Evolutionary conservation across 805 yeast species (phyloP), one percentile per base, ranked within the genome.

Genomic region (Starmerella stellata): DNA sequence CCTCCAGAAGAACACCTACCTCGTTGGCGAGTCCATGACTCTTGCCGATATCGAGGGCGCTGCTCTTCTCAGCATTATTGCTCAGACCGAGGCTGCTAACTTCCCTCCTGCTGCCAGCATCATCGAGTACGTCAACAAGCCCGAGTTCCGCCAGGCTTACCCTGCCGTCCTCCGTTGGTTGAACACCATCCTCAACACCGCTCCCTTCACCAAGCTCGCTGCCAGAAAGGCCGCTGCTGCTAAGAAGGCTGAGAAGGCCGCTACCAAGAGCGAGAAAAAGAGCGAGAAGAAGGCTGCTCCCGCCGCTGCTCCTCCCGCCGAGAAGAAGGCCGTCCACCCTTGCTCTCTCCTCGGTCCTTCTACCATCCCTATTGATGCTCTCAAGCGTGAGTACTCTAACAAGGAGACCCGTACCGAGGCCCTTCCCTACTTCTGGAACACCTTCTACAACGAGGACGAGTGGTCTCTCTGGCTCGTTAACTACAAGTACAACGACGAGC

Each of bases 401-500:
- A 87, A 82, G 67, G 96, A 90, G 56, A 87, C 96, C 60, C 80
- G 95, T 67, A 76, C 74, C 60, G 74, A 64, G 51, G 93, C 95
- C 50, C 69, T 87, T 52, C 96, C 96, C 61, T 90, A 87, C 85
- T 90, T 87, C 85, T 90, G 95, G 95, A 47, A 51, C 48, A 78
- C 78, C 61, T 75, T 78, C 68, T 87, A 69, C 71, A 77, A 87
- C 68, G 74, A 90, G 49, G 69, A 74, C 49, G 96, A 87, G 66
- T 87, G 85, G 82, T 85, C 96, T 41, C 62, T 87, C 55, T 87
- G 82, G 82, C 81, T 71, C 71, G 93, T 85, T 55, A 92, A 74
- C 60, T 87, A 78, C 85, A 83, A 80, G 73, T 87, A 90, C 72
- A 85, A 90, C 65, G 96, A 87, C 54, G 98, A 87, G 71, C 74